A percentile compares a stretch with the other conserved stretches of the same genome.
Evolutionary conservation across 768 basidiomycete genomes (phyloP).

Genomic region (Boletus subparvulus): DNA sequence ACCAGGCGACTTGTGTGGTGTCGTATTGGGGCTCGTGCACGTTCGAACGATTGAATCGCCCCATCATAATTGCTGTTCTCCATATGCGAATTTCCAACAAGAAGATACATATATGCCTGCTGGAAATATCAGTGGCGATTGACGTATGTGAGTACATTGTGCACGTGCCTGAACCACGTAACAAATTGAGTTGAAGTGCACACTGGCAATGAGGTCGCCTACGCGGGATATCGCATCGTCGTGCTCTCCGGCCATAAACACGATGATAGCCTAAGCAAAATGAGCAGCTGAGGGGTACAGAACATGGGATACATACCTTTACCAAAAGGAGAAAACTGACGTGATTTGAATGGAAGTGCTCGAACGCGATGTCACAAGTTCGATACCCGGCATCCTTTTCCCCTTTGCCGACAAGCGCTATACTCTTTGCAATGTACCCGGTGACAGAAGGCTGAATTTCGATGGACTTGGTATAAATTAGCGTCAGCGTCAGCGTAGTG

Average conservation of each 20-base stretch:
- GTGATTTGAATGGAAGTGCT: neutral
- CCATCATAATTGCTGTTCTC: neutral
- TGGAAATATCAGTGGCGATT: neutral
- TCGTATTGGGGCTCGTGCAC: neutral
- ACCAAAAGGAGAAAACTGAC: neutral
- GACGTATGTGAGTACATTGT: neutral
- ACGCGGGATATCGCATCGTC: slow-evolving; percentile 3
- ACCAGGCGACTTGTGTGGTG: neutral
- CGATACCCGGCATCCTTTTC: neutral
- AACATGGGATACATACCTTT: neutral
- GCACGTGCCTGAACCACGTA: neutral
- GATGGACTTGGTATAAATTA: neutral
- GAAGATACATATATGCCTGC: slow-evolving; percentile 4
- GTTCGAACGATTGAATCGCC: neutral
- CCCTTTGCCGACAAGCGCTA: neutral
- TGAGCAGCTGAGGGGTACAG: neutral
- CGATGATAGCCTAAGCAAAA: neutral
- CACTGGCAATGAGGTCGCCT: neutral
- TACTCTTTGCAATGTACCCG: neutral
- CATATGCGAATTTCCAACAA: neutral
- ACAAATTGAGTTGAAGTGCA: neutral
- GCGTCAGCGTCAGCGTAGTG: too few relatives aligned
- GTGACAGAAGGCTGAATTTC: neutral
- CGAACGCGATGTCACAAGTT: slow-evolving; percentile 1
- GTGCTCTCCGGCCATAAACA: neutral